These are phyloP conservation scores for Cercospora nicotianae DNA, from an alignment of 2,329 filamentous ascomycete species.

Conservation along the genomic window DNA sequence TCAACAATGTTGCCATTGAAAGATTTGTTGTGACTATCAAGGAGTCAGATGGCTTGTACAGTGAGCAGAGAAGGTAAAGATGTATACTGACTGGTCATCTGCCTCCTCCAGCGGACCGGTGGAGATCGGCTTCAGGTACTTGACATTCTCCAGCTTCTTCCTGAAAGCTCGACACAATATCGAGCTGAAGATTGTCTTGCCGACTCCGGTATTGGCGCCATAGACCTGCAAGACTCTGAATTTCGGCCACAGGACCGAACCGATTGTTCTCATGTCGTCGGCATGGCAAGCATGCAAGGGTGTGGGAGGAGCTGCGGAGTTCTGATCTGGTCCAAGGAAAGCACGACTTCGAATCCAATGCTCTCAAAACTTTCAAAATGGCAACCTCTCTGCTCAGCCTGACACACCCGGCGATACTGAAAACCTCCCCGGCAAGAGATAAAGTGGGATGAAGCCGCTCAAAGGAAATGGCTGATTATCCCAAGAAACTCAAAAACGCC, in stretches of 20 bases:
- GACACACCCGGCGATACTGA: neutral
- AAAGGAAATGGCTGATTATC: neutral
- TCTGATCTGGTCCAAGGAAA: neutral
- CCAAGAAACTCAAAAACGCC: slow-evolving; percentile 13
- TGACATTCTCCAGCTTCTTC: slow-evolving; percentile 52
- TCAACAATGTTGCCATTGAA: slow-evolving; percentile 45
- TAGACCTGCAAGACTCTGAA: slow-evolving; percentile 73
- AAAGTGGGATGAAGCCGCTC: neutral
- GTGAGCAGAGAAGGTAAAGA: neutral
- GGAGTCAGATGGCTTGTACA: neutral
- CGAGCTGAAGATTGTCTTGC: slow-evolving; percentile 79
- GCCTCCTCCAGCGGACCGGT: slow-evolving; percentile 70
- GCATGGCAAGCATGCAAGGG: slow-evolving; percentile 11
- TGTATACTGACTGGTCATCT: slow-evolving; percentile 61
- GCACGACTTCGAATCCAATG: neutral
- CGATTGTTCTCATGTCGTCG: slow-evolving; percentile 50
- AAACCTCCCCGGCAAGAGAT: neutral
- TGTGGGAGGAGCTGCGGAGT: neutral
- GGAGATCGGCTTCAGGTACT: slow-evolving; percentile 79
- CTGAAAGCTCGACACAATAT: slow-evolving; percentile 65
- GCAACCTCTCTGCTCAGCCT: neutral
- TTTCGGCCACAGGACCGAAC: slow-evolving; percentile 66
- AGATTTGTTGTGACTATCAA: slow-evolving; percentile 6
- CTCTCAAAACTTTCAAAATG: neutral
- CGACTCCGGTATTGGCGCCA: slow-evolving; percentile 80